Evolutionary conservation across 2,329 filamentous ascomycete species (phyloP).

Genomic region (Arthrobotrys pseudoclavata): DNA sequence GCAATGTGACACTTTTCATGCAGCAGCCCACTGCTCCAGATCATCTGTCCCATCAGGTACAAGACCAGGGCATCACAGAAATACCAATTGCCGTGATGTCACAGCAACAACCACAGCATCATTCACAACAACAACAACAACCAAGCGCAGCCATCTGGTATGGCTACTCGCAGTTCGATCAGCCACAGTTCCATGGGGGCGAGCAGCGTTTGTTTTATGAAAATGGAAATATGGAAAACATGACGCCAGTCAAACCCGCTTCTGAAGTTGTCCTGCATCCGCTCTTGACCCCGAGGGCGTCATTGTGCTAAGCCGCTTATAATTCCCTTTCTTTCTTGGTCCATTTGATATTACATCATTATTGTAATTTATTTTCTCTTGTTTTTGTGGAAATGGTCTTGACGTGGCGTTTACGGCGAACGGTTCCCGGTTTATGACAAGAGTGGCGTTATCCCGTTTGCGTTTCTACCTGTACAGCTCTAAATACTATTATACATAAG

Average conservation of each 20-base stretch:
- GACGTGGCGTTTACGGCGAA: constrained; percentile 52
- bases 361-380: constrained; percentile 32
- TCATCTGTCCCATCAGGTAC: constrained; percentile 40
- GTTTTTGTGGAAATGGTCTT: constrained; percentile 15
- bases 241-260: constrained; percentile 40
- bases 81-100: constrained; percentile 50
- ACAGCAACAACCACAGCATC: constrained; percentile 15
- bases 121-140: constrained; percentile 32
- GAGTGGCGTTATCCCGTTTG: constrained; percentile 33
- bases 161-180: constrained; percentile 55
- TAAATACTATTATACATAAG: constrained; percentile 19
- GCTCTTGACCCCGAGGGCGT: constrained; percentile 49
- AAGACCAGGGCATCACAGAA: constrained; percentile 39
- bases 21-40: constrained; percentile 38
- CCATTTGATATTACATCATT: neutral
- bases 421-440: constrained; percentile 29
- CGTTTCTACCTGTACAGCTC: constrained; percentile 11
- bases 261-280: constrained; percentile 50
- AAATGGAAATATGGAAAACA: constrained; percentile 35
- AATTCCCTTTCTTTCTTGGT: neutral
- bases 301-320: constrained; percentile 36
- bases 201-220: constrained; percentile 58
- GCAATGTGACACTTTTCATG: constrained; percentile 51
- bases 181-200: constrained; percentile 45
- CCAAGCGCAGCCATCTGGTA: constrained; percentile 50